Conservation (phyloP, 306 rosid genomes). For the Echinosophora koreensis region DNA sequence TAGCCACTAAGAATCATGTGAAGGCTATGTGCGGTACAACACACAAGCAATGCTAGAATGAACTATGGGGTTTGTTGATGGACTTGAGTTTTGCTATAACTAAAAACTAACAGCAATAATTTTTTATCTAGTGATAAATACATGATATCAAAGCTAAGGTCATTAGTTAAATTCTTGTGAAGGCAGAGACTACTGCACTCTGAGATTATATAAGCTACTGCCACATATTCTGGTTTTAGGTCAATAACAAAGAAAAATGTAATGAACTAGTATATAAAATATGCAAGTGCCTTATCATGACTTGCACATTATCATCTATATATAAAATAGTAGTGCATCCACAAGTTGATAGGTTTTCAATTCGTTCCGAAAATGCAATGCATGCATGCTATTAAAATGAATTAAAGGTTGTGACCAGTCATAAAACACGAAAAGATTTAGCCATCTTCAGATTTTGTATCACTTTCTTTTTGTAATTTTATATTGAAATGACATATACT, state of each 20-base stretch:
- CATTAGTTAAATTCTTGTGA: not conserved
- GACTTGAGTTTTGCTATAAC: not conserved
- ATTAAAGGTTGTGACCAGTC: not conserved
- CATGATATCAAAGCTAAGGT: too few species aligned
- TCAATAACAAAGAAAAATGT: not conserved
- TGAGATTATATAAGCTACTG: conserved; percentile 16
- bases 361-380: not conserved
- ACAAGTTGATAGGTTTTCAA: not conserved
- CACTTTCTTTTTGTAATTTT: not conserved
- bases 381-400: conserved; percentile 2
- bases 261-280: not conserved
- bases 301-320: conserved; percentile 21
- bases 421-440: not conserved
- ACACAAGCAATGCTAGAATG: conserved; percentile 33
- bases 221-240: conserved; percentile 38
- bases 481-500: conserved; percentile 10
- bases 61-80: not conserved
- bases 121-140: too few species aligned
- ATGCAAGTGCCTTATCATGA: conserved; percentile 26
- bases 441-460: not conserved
- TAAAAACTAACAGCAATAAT: not conserved
- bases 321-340: conserved; percentile 1
- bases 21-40: conserved; percentile 49
- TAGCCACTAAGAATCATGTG: conserved; percentile 41
- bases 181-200: not conserved